Evolutionary conservation across 2,329 filamentous ascomycete genomes (phyloP).

Genomic region (Trichocomaceae sp.): DNA sequence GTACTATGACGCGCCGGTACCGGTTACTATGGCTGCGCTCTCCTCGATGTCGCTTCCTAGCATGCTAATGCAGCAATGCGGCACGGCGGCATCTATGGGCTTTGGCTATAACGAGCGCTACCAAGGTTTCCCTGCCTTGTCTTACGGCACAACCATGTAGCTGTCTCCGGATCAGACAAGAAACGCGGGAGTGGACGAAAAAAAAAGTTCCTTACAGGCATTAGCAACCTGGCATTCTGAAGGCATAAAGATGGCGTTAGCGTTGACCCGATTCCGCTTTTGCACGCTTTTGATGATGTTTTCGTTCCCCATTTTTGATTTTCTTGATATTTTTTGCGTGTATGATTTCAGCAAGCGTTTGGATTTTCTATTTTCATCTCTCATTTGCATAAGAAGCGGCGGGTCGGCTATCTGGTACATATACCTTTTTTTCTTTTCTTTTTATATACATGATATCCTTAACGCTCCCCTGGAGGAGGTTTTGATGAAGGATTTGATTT

Average conservation of each 20-base stretch:
- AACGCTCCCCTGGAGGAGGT: slow-evolving; percentile 21
- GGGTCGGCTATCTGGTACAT: slow-evolving; percentile 41
- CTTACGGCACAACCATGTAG: slow-evolving; percentile 76
- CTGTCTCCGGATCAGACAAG: slow-evolving; percentile 32
- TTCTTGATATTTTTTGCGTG: slow-evolving; percentile 26
- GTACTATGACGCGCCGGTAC: slow-evolving; percentile 75
- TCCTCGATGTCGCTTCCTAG: slow-evolving; percentile 75
- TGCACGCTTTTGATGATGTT: slow-evolving; percentile 36
- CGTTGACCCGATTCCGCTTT: slow-evolving; percentile 41
- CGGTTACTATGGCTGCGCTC: slow-evolving; percentile 66
- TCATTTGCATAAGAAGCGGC: slow-evolving; percentile 41
- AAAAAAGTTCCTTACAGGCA: slow-evolving; percentile 19
- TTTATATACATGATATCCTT: background rate
- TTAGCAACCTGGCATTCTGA: slow-evolving; percentile 31
- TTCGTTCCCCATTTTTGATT: slow-evolving; percentile 33
- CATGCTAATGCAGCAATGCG: slow-evolving; percentile 77
- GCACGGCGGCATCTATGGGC: slow-evolving; percentile 66
- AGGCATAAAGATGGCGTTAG: slow-evolving; percentile 52
- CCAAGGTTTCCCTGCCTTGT: slow-evolving; percentile 64
- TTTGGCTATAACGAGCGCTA: slow-evolving; percentile 68
- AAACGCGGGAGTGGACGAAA: slow-evolving; percentile 18
- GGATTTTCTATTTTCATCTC: slow-evolving; percentile 28
- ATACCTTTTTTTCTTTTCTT: slow-evolving; percentile 14
- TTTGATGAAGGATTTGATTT: slow-evolving; percentile 24
- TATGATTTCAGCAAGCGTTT: slow-evolving; percentile 43